Evolutionary conservation across 805 yeast genomes (phyloP).

Genomic region (Clavispora fructus): DNA sequence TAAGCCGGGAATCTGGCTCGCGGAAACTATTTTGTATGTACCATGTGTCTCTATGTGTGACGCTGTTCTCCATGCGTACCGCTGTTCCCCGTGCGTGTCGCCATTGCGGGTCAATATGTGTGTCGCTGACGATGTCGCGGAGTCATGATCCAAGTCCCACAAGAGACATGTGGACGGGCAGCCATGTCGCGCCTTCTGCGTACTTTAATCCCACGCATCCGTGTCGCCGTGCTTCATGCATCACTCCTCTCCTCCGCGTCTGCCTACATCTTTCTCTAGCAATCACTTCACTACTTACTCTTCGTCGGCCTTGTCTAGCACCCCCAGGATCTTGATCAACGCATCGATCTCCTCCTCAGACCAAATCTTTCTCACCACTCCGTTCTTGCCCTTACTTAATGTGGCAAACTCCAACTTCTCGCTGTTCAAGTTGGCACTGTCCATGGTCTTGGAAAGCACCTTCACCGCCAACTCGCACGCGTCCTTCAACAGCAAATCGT

Average conservation of each 20-base stretch:
- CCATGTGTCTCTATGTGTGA: neutral
- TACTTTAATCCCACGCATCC: no score
- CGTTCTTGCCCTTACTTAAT: constrained; percentile 46
- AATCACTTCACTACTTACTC: constrained; percentile 9
- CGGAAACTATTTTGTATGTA: no score
- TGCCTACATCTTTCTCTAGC: constrained; percentile 16
- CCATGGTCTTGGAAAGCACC: constrained; percentile 92
- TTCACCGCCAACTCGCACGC: constrained; percentile 87
- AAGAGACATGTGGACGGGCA: no score
- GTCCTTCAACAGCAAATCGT: constrained; percentile 63
- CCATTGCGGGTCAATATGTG: no score
- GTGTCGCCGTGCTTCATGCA: neutral
- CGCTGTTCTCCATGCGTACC: neutral
- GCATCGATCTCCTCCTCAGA: constrained; percentile 69
- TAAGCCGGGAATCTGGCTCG: no score
- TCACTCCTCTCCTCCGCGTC: neutral
- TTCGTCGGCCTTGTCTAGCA: constrained; percentile 39
- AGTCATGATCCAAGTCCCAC: no score
- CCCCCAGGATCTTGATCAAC: constrained; percentile 67
- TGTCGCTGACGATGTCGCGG: no score
- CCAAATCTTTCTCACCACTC: constrained; percentile 70
- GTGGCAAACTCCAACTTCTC: constrained; percentile 95
- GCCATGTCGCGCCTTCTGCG: no score
- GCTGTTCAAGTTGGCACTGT: constrained; percentile 74
- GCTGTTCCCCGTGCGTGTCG: neutral